Base-by-base conservation (phyloP, 352 stramenopile genomes). In the Globisporangium okanoganense region DNA sequence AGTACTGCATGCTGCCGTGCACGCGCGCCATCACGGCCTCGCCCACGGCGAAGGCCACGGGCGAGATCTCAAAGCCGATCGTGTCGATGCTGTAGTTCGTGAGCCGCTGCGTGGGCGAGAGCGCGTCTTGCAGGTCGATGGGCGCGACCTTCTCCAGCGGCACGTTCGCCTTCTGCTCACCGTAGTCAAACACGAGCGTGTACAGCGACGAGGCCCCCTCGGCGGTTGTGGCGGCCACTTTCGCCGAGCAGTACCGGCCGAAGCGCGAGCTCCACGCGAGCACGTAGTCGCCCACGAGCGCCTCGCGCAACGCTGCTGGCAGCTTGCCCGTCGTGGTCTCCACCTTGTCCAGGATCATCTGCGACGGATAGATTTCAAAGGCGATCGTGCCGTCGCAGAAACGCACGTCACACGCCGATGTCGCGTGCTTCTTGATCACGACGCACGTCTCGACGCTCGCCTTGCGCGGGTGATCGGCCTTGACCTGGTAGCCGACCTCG, bases 11-110 rank as follows among this genome's bases (percentile, higher is more conserved):
- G 36, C 73, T 85, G 27, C 75, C 75, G 44, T 85, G 68, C 3
- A 87, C 76, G 8, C 77, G 76, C 36, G 76, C 78, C 67, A 89
- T 82, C 33, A 92, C 76, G 8, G 65, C 69, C 48, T 92, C 82
- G 2, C 82, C 80, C 8, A 88, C 66, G 0, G 57, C 61, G 43
- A 90, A 92, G 36, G 14, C 66, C 20, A 83, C 70, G 8, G 73
- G 68, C 22, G 67, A 73, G 25, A 92, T 70, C 69, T 92, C 82
- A 59, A 89, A 90, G 7, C 82, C 82, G 58, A 89, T 87, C 5
- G 80, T 78, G 61, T 92, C 80, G 53, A 92, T 87, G 52, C 74
- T 87, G 63, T 85, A 88, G 50, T 92, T 92, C 2, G 79, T 92
- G 41, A 92, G 72, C 20, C 77, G 79, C 55, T 92, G 79, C 5